Evolutionary conservation across 768 basidiomycete genomes (phyloP).

Genomic region (Boletus huronensis): DNA sequence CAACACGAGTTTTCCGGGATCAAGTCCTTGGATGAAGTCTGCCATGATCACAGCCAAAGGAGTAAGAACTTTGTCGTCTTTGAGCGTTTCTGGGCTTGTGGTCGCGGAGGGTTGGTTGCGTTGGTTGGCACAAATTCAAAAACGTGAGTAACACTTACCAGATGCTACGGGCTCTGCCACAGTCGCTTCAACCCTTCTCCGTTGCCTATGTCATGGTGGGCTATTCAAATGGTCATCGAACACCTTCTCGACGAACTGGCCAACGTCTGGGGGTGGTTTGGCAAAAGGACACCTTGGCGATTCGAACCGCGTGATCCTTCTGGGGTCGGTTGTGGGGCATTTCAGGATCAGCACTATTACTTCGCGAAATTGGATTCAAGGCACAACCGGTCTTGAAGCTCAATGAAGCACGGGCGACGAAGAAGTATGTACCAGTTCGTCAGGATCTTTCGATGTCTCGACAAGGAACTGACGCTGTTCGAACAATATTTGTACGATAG

Average conservation of each 20-base stretch:
- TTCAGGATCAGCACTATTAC: no score
- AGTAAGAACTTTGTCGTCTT: not conserved
- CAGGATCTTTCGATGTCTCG: not conserved
- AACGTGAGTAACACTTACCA: constrained; percentile 8
- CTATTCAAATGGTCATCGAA: not conserved
- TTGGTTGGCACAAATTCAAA: not conserved
- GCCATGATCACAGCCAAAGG: constrained; percentile 34
- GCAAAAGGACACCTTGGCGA: not conserved
- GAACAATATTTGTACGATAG: no score
- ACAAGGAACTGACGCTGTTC: not conserved
- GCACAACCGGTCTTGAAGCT: not conserved
- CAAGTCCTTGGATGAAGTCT: constrained; percentile 69
- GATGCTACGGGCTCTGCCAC: not conserved
- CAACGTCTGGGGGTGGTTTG: not conserved
- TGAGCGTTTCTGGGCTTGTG: not conserved
- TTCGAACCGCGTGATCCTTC: no score
- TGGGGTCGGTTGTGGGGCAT: no score
- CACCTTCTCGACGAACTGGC: not conserved
- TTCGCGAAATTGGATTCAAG: not conserved
- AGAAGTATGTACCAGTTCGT: not conserved
- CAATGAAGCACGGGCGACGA: not conserved
- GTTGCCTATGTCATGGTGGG: not conserved
- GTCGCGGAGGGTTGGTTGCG: not conserved
- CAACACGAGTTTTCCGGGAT: constrained; percentile 66
- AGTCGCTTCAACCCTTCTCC: not conserved